Conservation (phyloP, 1,284 basidiomycete genomes). For the Cutaneotrichosporon sp. region DNA sequence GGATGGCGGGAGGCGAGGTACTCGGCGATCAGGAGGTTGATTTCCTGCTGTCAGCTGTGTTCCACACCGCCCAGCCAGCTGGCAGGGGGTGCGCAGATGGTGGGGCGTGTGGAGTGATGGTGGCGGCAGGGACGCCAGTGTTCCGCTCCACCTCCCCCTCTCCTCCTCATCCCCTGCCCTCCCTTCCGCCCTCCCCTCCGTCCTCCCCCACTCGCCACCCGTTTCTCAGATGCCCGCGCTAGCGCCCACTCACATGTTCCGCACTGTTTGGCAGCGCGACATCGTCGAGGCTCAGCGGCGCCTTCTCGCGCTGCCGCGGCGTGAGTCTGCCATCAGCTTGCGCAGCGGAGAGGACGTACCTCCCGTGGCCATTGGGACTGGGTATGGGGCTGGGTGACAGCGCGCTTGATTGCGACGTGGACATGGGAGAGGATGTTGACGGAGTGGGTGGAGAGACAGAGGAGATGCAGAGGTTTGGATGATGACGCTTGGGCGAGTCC, state of each 20-base stretch:
- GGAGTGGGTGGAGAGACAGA: not conserved
- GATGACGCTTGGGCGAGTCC: not conserved
- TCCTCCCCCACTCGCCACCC: not conserved
- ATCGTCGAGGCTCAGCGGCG: slow-evolving; percentile 9
- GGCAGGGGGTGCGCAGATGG: not conserved
- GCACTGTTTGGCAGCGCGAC: slow-evolving; percentile 15
- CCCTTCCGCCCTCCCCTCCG: not conserved
- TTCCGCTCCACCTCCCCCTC: too few relatives aligned
- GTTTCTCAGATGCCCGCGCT: not conserved
- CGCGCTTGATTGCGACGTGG: not conserved
- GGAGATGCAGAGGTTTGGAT: not conserved
- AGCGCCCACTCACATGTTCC: slow-evolving; percentile 19
- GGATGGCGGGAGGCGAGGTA: slow-evolving; percentile 54
- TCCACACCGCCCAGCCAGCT: not conserved
- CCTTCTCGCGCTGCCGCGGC: slow-evolving; percentile 23
- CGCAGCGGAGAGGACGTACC: not conserved
- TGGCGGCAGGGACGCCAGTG: too few relatives aligned
- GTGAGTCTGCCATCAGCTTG: slow-evolving; percentile 14
- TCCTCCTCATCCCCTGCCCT: not conserved
- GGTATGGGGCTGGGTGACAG: not conserved
- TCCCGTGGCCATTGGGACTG: not conserved
- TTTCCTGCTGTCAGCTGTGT: slow-evolving; percentile 40
- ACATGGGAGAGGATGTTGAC: not conserved
- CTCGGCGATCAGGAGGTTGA: slow-evolving; percentile 52
- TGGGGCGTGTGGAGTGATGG: too few relatives aligned